phyloP scores from a whole-genome alignment of 495 filamentous ascomycete genomes.

The Pyrenula aspistea region DNA sequence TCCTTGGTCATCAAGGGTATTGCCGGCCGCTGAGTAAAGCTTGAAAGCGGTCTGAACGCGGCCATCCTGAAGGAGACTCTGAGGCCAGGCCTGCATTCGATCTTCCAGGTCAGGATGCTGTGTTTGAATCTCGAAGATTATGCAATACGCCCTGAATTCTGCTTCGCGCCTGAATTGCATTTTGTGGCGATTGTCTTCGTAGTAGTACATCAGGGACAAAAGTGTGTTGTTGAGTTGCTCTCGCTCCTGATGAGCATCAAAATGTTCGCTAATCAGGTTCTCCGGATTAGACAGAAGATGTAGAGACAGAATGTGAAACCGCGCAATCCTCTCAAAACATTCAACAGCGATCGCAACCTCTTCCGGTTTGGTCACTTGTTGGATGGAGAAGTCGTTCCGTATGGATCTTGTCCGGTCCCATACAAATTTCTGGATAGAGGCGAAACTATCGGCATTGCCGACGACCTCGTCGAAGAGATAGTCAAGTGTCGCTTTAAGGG shows the following conservation, averaged over 20 bases:
- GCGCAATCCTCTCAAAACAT: conserved; percentile 79
- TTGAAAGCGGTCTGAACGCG: conserved; percentile 56
- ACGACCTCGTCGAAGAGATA: conserved; percentile 74
- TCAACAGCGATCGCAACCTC: conserved; percentile 58
- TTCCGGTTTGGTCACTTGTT: conserved; percentile 57
- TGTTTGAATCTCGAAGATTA: conserved; percentile 71
- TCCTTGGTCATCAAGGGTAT: conserved; percentile 49
- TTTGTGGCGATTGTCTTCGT: conserved; percentile 56
- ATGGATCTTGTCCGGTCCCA: conserved; percentile 92
- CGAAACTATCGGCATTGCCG: conserved; percentile 47
- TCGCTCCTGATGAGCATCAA: conserved; percentile 77
- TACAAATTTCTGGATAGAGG: conserved; percentile 69
- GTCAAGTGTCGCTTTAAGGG: conserved; percentile 64
- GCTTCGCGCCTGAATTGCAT: conserved; percentile 58
- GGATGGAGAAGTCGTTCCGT: conserved; percentile 87
- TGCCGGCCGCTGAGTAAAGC: conserved; percentile 55
- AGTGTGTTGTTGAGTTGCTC: conserved; percentile 86
- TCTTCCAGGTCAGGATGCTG: conserved; percentile 58
- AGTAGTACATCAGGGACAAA: conserved; percentile 77
- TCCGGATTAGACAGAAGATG: conserved; percentile 63
- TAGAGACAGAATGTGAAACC: conserved; percentile 81
- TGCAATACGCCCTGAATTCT: conserved; percentile 83
- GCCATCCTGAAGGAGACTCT: conserved; percentile 37
- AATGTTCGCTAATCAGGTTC: conserved; percentile 47
- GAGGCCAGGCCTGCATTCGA: conserved; percentile 60